Percentiles rank a stretch among this genome's conserved stretches.
phyloP scores from a whole-genome alignment of 805 yeast species.

The Ogataea trehalophila region DNA sequence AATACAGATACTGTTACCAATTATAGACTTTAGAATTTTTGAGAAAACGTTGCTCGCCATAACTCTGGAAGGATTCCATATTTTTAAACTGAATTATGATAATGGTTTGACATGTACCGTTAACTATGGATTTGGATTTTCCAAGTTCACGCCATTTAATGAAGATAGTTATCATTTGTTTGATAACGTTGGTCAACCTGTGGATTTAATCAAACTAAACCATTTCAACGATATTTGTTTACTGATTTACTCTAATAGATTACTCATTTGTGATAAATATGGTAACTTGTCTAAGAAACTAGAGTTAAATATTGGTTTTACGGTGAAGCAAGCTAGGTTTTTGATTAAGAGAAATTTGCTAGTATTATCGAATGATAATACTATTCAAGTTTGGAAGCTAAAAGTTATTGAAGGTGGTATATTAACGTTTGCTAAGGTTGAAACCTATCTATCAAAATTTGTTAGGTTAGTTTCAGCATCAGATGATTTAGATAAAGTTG shows the following conservation, averaged over 20 bases:
- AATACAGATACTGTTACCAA: neutral
- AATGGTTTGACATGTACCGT: neutral
- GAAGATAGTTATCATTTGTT: neutral
- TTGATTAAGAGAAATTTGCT: neutral
- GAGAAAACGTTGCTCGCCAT: neutral
- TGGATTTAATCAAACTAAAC: neutral
- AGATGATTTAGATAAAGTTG: too few relatives aligned
- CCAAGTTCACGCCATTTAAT: neutral
- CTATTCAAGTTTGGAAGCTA: neutral
- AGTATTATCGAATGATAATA: neutral
- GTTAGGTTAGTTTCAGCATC: neutral
- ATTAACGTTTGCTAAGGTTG: neutral
- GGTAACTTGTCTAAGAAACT: neutral
- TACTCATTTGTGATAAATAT: neutral
- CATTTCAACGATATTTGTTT: neutral
- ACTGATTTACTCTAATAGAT: neutral
- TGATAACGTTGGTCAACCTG: neutral
- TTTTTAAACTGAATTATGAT: neutral
- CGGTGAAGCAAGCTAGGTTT: neutral
- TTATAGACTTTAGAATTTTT: neutral
- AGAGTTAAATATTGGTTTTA: neutral
- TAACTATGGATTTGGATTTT: conserved; percentile 3
- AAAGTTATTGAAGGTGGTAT: neutral
- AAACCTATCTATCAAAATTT: neutral
- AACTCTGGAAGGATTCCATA: neutral